Base-by-base conservation (phyloP, 1,139 yeast species). In the Suhomyces taliae region DNA sequence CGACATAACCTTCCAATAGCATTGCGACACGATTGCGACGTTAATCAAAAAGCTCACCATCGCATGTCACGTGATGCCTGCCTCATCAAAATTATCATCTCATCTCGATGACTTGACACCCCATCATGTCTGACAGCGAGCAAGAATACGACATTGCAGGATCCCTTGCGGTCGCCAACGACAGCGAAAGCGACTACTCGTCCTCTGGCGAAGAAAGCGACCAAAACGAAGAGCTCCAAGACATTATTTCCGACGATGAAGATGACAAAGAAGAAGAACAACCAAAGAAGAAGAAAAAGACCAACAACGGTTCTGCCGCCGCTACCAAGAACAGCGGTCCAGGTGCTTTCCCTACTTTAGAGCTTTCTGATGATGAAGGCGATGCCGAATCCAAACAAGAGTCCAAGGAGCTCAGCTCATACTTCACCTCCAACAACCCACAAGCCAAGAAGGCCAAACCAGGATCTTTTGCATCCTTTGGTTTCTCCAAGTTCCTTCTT, bases 391-490 rank as follows among this genome's bases (percentile, higher is more conserved):
- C 38, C 36, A 37, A 47, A 32, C 37, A 57, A 4, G 68, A 65
- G 4, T 65, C 69, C n/a, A 72, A 74, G 12, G 81, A 78, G 35
- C 76, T 79, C 52, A 55, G 69, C 6, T 55, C 73, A 47, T 61
- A 70, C 61, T 64, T 78, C 55, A 67, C 65, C 43, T 36, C 43
- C 36, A 75, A 64, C 57, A 75, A 69, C 58, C 83, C 65, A 59
- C 74, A 50, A 19, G 82, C 78, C 29, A 81, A 82, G 50, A 83
- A 85, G 59, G 85, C 85, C 46, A 89, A 88, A 64, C 82, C 82
- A 49, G 96, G 96, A 39, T 80, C 95, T 34, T 91, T 91, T 72
- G 90, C 90, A 7, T 87, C 96, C 38, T 86, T 93, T 71, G 99
- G 98, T 2, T 75, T 95, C 46, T 85, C 96, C 26, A 87, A 86